A percentile compares a stretch with the other conserved stretches of the same genome.
Evolutionary conservation across 2,329 filamentous ascomycete genomes (phyloP).

Genomic region (Alternaria ventricosa): DNA sequence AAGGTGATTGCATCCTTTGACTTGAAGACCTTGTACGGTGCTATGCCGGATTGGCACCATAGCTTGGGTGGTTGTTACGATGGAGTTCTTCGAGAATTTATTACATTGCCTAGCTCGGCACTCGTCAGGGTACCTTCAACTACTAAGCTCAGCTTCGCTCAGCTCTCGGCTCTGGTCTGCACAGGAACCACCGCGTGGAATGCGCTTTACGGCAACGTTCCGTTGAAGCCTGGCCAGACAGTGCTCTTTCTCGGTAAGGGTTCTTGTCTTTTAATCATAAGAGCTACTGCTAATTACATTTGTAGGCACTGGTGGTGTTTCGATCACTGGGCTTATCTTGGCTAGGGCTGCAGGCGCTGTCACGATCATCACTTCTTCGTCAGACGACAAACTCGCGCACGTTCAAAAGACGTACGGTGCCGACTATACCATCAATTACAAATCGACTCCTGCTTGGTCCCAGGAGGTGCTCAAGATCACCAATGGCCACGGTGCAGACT

Average conservation of each 20-base stretch:
- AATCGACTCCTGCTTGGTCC: conserved; percentile 54
- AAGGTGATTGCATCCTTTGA: conserved; percentile 17
- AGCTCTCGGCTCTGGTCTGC: conserved; percentile 14
- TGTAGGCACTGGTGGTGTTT: conserved; percentile 50
- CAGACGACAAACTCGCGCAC: conserved; percentile 57
- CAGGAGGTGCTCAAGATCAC: conserved; percentile 55
- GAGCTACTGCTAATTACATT: not conserved
- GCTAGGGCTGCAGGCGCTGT: conserved; percentile 53
- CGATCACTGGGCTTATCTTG: conserved; percentile 30
- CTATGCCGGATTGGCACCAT: not conserved
- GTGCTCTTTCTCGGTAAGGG: conserved; percentile 21
- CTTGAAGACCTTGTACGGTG: conserved; percentile 6
- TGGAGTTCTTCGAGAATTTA: conserved; percentile 21
- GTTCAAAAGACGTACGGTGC: conserved; percentile 50
- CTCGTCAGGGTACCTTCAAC: conserved; percentile 14
- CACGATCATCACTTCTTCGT: conserved; percentile 59
- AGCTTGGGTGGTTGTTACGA: not conserved
- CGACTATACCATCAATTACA: conserved; percentile 59
- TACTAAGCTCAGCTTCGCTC: conserved; percentile 4
- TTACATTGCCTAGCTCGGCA: conserved; percentile 5
- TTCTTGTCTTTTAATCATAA: not conserved
- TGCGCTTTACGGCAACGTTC: conserved; percentile 17
- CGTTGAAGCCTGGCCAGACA: conserved; percentile 13
- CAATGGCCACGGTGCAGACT: conserved; percentile 52
- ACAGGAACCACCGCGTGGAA: conserved; percentile 27